Base-by-base conservation (phyloP, 257 asterid species). In the Plantago ovata region DNA sequence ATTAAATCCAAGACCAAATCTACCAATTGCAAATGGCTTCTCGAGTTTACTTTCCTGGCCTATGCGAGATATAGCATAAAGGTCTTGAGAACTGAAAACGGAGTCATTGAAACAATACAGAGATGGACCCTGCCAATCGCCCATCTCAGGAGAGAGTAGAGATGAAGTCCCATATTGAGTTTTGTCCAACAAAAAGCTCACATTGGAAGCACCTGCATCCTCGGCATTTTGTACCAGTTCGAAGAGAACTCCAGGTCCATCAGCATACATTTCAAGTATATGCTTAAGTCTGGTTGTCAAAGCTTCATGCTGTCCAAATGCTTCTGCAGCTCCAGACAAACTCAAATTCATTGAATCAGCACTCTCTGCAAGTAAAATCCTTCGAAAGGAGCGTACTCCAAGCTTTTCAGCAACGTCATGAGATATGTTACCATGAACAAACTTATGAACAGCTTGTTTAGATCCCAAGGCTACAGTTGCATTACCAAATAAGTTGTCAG, bases 71-170 rank as follows among this genome's bases (percentile, higher is more conserved):
- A 91, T 84, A 52, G 98, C 94, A 75, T 91, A 91, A 46, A 91
- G 79, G 84, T 91, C 98, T 72, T 91, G 98, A 44, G 98, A 77
- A 72, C 84, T 91, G 69, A 91, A 91, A 73, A 91, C 83, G 66
- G 98, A 91, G 72, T 91, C 95, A 43, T 91, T 91, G 72, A 85
- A 87, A 79, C 98, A 91, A 75, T 91, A 91, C 76, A 91, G 74
- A 68, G 96, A 96, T 53, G 98, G 98, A 48, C 98, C 98, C 72
- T 91, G 98, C 98, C 98, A 91, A 66, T 91, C 95, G 51, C 95
- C 94, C 98, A 91, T 91, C 76, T 91, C 98, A 61, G 95, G 98
- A 57, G 98, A 87, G 60, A 91, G 96, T 71, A 91, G 82, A 61
- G 98, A 91, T 54, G 96, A 80, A 39, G 84, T 83, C 65, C 96